These are phyloP conservation scores for Cunninghamia lanceolata DNA, from an alignment of 75 land plant genomes.

Conservation along the genomic window DNA sequence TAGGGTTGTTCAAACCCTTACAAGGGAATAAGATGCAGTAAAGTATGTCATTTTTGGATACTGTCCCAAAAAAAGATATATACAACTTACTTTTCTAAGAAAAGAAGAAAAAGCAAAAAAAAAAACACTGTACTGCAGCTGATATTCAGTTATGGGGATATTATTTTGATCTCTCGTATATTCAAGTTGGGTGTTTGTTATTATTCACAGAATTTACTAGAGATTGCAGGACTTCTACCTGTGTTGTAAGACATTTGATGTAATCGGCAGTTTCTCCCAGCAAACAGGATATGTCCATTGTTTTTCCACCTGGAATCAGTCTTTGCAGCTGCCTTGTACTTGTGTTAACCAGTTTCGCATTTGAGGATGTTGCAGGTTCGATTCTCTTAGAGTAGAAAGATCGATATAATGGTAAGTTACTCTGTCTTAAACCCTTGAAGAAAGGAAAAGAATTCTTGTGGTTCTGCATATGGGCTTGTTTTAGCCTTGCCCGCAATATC, in stretches of 20 bases:
- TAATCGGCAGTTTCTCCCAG: conserved; percentile 1
- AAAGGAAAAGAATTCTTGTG: not conserved
- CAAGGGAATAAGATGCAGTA: not conserved
- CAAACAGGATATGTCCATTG: not conserved
- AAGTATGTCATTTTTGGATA: not conserved
- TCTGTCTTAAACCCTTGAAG: too few species aligned
- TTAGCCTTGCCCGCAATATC: not conserved
- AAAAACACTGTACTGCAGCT: too few species aligned
- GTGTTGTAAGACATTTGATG: not conserved
- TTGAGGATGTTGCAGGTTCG: not conserved
- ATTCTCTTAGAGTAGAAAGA: not conserved
- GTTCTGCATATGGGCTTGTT: not conserved
- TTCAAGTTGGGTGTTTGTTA: not conserved
- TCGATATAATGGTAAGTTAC: too few species aligned
- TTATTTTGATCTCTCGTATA: not conserved
- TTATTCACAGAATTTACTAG: not conserved
- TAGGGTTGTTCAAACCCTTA: not conserved
- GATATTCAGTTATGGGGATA: too few species aligned
- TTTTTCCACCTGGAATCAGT: not conserved
- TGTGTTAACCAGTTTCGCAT: not conserved
- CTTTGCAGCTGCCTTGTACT: not conserved
- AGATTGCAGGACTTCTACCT: conserved; percentile 2
- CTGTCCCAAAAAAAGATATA: not conserved
- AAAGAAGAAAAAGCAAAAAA: too few species aligned
- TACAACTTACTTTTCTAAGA: too few species aligned